Base-by-base conservation (phyloP, 108 stramenopile species). In the Cyclotella atomus region DNA sequence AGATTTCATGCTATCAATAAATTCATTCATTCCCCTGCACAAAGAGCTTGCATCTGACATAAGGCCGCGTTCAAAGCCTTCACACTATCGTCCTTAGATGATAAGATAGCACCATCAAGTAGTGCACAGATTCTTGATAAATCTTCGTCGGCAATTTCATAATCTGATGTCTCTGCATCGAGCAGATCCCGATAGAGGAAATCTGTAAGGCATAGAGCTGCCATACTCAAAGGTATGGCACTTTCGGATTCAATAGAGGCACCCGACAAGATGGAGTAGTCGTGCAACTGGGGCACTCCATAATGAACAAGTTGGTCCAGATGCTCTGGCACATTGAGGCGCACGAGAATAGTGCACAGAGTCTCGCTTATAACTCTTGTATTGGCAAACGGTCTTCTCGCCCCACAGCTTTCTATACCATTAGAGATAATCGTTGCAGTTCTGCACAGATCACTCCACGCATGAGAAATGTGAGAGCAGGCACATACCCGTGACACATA, bases 391-490 rank as follows among this genome's bases (percentile, higher is more conserved):
- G 35, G 20, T 28, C 32, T 56, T 35, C 57, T 53, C 32, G 44
- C 23, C 47, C 49, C 21, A 28, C 29, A 19, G 33, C 33, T 52
- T n/a, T 68, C 59, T 52, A 68, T 65, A 52, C 72, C 28, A 34
- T 74, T 74, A n/a, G 84, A 76, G 43, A 73, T 35, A n/a, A 88
- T 61, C 34, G 85, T 46, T 10, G 69, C 41, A 34, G 73, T 74
- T 45, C 77, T 60, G 32, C 38, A 57, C 2, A 63, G 24, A 68
- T 80, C 79, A 47, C 73, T 73, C 63, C 84, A 85, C 28, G 90
- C 79, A 19, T 85, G 61, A 0, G 85, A 35, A 25, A 87, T 55
- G 64, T 91, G 90, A 30, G 77, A 83, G 23, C 67, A 72, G 0
- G 86, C 84, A 38, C 85, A 91, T 7, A 71, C 49, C 12, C 79